Evolutionary conservation across 2,329 filamentous ascomycete genomes (phyloP), one percentile per base, ranked within the genome.

Genomic region (Aspergillus japonicus): DNA sequence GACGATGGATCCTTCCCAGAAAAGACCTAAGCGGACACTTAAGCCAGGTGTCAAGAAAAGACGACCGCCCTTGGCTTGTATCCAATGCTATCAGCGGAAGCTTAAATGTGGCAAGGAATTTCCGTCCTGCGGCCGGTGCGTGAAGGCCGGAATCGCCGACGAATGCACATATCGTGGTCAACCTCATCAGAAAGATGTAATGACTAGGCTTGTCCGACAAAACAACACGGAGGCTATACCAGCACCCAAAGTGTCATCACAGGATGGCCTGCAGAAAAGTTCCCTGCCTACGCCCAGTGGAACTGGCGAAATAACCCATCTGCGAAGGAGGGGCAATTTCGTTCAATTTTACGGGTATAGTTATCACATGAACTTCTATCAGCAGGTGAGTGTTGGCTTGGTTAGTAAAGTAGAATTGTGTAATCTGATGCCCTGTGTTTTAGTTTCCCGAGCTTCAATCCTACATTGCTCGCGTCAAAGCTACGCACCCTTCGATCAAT

Each of bases 181-280:
- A 21, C 21, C 39, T 19, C 14, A 7, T 10, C 39, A 44, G 26
- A 29, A 29, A 29, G 26, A 29, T 10, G 26, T 8, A 3, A 10
- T 10, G 26, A 8, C 26, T 5, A 29, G 26, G 6, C 7, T 7
- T 29, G 7, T 8, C 26, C 8, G 26, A 29, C 0, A 6, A 8
- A 29, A 8, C 26, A 0, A 29, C 6, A 1, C 0, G 0, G 26
- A 29, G 0, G 26, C 7, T 29, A 8, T 5, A 6, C 39, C 39
- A 0, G 39, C 1, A 16, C 16, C 16, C 6, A 44, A 2, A 7
- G n/a, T 8, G 6, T 44, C 39, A 4, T 7, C 6, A 44, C 4
- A 19, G 39, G 5, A 19, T 42, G 3, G 2, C 2, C 6, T n/a
- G 5, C 33, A 42, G 6, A 2, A 5, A 8, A 4, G 3, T 6